A percentile compares a stretch with the other conserved stretches of the same genome.
Evolutionary conservation across 2,329 filamentous ascomycete genomes (phyloP).

Genomic region (Ceratocystiopsis brevicomis): DNA sequence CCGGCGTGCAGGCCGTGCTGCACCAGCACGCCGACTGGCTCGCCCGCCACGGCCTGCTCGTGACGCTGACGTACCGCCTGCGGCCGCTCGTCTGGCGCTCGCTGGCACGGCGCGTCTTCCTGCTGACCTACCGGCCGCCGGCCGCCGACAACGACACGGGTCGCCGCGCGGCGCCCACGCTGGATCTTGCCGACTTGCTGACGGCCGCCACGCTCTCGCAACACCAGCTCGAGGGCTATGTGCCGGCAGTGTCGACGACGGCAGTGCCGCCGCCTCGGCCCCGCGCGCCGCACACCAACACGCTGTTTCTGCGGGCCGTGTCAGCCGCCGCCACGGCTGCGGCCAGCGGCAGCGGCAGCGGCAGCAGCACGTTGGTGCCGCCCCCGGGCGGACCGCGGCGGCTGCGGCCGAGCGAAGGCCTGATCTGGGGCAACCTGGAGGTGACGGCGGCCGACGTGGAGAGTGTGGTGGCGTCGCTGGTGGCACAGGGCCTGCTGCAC

Average conservation of each 20-base stretch:
- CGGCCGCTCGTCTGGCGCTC: constrained; percentile 73
- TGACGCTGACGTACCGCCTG: constrained; percentile 58
- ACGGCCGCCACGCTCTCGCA: constrained; percentile 47
- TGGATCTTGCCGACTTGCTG: constrained; percentile 53
- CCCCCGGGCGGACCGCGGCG: constrained; percentile 26
- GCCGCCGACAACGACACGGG: constrained; percentile 24
- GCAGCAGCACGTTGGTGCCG: constrained; percentile 21
- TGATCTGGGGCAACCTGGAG: constrained; percentile 43
- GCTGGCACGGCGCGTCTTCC: constrained; percentile 57
- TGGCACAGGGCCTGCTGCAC: constrained; percentile 62
- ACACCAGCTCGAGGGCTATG: constrained; percentile 38
- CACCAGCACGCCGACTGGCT: constrained; percentile 52
- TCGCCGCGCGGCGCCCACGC: constrained; percentile 47
- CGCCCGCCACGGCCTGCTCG: constrained; percentile 52
- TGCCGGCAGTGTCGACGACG: constrained; percentile 18
- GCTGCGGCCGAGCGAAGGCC: constrained; percentile 37
- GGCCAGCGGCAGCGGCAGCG: constrained; percentile 5
- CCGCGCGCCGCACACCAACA: constrained; percentile 25
- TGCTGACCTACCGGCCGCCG: constrained; percentile 57
- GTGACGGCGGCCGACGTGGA: constrained; percentile 51
- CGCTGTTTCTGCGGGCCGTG: constrained; percentile 32
- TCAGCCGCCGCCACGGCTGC: constrained; percentile 21
- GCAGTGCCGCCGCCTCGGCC: constrained; percentile 9
- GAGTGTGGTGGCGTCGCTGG: constrained; percentile 53
- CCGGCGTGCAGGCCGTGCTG: constrained; percentile 52